Percentiles rank a stretch among this genome's conserved stretches.
These are phyloP conservation scores for Cercospora janseana DNA, from an alignment of 2,329 filamentous ascomycete species.

Conservation along the genomic window DNA sequence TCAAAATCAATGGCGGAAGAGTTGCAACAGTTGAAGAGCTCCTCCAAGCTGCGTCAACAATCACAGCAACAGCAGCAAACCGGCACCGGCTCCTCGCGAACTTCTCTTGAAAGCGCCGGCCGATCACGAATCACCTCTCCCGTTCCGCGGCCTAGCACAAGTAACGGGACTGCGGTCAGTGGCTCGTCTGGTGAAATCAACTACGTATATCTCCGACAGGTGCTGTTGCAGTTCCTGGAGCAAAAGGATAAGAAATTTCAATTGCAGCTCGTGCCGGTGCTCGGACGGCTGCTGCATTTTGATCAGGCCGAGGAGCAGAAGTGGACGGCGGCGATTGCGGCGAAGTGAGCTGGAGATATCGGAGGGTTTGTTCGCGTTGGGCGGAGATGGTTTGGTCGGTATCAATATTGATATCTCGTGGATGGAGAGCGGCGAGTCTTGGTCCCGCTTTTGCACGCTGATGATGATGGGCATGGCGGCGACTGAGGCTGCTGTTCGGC, in stretches of 20 bases:
- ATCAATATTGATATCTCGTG: too few relatives aligned
- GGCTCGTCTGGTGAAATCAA: conserved; percentile 44
- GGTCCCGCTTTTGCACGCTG: too few relatives aligned
- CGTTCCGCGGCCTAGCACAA: conserved; percentile 24
- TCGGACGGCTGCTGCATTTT: conserved; percentile 74
- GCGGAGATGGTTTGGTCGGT: too few relatives aligned
- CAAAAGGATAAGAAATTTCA: conserved; percentile 75
- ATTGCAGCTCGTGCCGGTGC: conserved; percentile 71
- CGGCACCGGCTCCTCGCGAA: conserved; percentile 54
- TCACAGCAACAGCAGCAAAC: conserved; percentile 44
- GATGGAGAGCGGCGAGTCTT: too few relatives aligned
- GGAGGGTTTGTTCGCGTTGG: too few relatives aligned
- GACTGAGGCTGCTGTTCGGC: too few relatives aligned
- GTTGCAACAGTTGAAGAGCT: conserved; percentile 50
- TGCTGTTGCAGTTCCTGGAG: conserved; percentile 77
- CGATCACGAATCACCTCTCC: conserved; percentile 47
- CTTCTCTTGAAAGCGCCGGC: conserved; percentile 55
- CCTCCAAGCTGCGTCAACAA: conserved; percentile 28
- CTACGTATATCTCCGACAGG: conserved; percentile 74
- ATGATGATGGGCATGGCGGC: too few relatives aligned
- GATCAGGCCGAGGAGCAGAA: conserved; percentile 82
- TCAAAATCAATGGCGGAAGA: conserved; percentile 62
- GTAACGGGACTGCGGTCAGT: conserved; percentile 7
- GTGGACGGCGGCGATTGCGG: conserved; percentile 73
- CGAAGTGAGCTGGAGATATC: too few relatives aligned